These are phyloP conservation scores for Rhizophagus prolifer DNA, from an alignment of 192 early-diverging fungal species.

Conservation along the genomic window DNA sequence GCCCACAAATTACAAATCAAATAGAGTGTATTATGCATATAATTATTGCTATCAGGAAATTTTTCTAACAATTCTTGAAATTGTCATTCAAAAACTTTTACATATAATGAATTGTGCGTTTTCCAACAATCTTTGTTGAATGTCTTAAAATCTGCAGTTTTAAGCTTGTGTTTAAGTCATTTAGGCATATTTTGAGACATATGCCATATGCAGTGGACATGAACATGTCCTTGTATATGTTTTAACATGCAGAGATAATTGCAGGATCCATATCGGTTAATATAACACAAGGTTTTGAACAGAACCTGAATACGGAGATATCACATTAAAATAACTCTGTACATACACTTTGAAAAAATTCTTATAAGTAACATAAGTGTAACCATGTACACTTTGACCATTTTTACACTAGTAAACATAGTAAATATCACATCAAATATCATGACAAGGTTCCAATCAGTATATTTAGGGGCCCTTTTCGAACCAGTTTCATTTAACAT, in stretches of 20 bases:
- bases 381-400: too few species aligned
- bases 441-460: too few species aligned
- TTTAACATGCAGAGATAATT: neutral
- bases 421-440: too few species aligned
- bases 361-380: too few species aligned
- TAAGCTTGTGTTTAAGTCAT: neutral
- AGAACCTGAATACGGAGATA: too few species aligned
- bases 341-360: too few species aligned
- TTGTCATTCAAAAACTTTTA: neutral
- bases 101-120: neutral
- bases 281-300: neutral
- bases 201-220: slow-evolving; percentile 1
- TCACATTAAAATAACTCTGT: too few species aligned
- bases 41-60: neutral
- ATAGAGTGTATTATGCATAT: neutral
- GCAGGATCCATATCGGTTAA: slow-evolving; percentile 1
- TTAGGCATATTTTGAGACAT: neutral
- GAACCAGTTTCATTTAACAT: neutral
- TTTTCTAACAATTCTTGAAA: neutral
- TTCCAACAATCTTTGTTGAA: neutral
- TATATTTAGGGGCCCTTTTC: too few species aligned
- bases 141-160: neutral
- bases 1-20: neutral
- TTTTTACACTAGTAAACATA: too few species aligned
- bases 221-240: neutral